These are phyloP conservation scores for Ballota nigra DNA, from an alignment of 257 asterid species.

Conservation along the genomic window DNA sequence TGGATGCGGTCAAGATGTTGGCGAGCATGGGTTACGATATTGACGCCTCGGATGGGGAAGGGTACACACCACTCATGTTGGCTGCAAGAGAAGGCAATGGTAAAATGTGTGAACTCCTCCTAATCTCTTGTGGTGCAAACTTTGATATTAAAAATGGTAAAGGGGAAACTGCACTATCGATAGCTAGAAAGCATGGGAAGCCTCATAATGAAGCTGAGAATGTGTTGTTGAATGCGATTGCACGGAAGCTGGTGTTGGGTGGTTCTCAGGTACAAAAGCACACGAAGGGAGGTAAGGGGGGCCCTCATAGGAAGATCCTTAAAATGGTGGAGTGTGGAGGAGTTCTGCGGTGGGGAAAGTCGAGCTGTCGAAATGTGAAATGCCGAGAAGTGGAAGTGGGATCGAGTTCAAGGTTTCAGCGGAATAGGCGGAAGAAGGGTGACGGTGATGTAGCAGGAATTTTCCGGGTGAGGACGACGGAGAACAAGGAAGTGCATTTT, in stretches of 20 bases:
- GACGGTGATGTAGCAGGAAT: constrained; percentile 52
- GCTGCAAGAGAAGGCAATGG: constrained; percentile 74
- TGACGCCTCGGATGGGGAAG: constrained; percentile 55
- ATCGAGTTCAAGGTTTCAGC: constrained; percentile 51
- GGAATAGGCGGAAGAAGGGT: constrained; percentile 48
- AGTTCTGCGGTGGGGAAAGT: constrained; percentile 67
- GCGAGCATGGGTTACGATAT: constrained; percentile 57
- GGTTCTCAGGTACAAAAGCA: constrained; percentile 59
- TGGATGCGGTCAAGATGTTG: constrained; percentile 56
- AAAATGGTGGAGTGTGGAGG: constrained; percentile 48
- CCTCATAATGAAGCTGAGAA: constrained; percentile 38
- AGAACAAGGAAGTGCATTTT: constrained; percentile 70
- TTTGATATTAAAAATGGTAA: constrained; percentile 41
- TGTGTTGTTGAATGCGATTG: constrained; percentile 54
- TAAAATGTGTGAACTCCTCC: constrained; percentile 48
- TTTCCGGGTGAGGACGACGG: constrained; percentile 57
- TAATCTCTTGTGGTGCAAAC: constrained; percentile 54
- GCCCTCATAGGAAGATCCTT: constrained; percentile 58
- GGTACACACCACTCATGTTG: constrained; percentile 69
- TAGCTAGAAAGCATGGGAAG: constrained; percentile 35
- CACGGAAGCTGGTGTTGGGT: constrained; percentile 48
- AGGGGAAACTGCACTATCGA: constrained; percentile 69
- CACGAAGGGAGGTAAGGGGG: constrained; percentile 79
- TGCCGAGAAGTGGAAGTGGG: constrained; percentile 65
- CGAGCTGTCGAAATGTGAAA: constrained; percentile 54